Conservation (phyloP, 2,329 filamentous ascomycete species). For the Colletotrichum orbiculare region DNA sequence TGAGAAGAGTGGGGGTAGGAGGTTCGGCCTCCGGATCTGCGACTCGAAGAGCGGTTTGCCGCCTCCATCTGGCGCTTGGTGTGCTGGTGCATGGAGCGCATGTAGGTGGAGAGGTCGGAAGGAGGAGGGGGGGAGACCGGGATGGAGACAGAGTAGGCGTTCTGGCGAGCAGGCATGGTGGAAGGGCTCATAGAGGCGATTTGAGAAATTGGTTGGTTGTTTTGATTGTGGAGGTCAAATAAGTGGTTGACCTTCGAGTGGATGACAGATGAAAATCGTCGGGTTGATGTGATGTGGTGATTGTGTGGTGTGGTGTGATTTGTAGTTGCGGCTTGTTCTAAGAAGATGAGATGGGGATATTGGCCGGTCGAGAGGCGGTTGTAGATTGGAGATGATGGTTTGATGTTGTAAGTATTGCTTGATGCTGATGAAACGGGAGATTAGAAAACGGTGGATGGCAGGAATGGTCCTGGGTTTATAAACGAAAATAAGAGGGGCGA, state of each 20-base stretch:
- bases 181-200: conserved; percentile 31
- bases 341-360: not conserved
- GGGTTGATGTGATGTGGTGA: not conserved
- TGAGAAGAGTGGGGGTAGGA: conserved; percentile 42
- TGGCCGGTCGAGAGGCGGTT: not conserved
- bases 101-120: conserved; percentile 65
- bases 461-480: conserved; percentile 37
- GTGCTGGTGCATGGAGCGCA: conserved; percentile 71
- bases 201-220: not conserved
- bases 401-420: conserved; percentile 12
- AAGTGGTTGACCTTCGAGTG: not conserved
- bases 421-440: conserved; percentile 34
- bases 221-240: not conserved
- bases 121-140: conserved; percentile 52
- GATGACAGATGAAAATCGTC: not conserved
- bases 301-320: not conserved
- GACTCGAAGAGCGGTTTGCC: conserved; percentile 56
- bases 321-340: not conserved
- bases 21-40: conserved; percentile 33
- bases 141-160: conserved; percentile 46
- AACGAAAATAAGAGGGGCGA: conserved; percentile 36
- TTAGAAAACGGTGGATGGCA: conserved; percentile 27
- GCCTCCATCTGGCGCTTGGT: conserved; percentile 74
- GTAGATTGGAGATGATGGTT: not conserved
- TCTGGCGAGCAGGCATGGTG: conserved; percentile 54